Evolutionary conservation across 2,329 filamentous ascomycete genomes (phyloP), one percentile per base, ranked within the genome.

Genomic region (Fusarium sp.): DNA sequence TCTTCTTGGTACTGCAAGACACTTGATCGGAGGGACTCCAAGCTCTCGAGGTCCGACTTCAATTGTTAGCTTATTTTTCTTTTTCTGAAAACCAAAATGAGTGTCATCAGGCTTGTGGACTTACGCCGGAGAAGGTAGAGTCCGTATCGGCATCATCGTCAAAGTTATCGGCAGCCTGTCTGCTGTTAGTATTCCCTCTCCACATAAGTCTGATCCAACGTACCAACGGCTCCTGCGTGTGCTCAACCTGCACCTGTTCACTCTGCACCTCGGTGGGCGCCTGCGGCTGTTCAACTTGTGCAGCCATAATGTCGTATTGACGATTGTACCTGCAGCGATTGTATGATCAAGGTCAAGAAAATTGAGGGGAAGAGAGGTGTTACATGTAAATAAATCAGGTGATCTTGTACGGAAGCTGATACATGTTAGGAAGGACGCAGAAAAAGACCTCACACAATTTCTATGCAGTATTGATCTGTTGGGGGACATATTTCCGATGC

Each of bases 21-120:
- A 6, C 62, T 65, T 6, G 62, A 65, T 29, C 60, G 40, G 7
- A 65, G 60, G 1, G 62, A 65, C 14, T 65, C 60, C 2, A 65
- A 2, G 3, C 62, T 64, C 12, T 65, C 59, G 1, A 29, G 27
- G 3, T 65, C 52, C 6, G 52, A 12, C 62, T 65, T 1, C 1
- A 1, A 2, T 14, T 0, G 5, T 65, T n/a, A 64, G 61, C 10
- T n/a, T n/a, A n/a, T n/a, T n/a, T n/a, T n/a, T n/a, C n/a, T n/a
- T n/a, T n/a, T n/a, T n/a, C n/a, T n/a, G n/a, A n/a, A n/a, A n/a
- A n/a, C n/a, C n/a, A n/a, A n/a, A n/a, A n/a, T n/a, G 7, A 14
- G 8, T 1, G 18, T 8, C 2, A 38, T 16, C 2, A 10, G 6
- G 2, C 0, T 6, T 3, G 7, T 18, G 12, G 29, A 51, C 62